phyloP scores from a whole-genome alignment of 164 flowering plant species.

The Malania oleifera region DNA sequence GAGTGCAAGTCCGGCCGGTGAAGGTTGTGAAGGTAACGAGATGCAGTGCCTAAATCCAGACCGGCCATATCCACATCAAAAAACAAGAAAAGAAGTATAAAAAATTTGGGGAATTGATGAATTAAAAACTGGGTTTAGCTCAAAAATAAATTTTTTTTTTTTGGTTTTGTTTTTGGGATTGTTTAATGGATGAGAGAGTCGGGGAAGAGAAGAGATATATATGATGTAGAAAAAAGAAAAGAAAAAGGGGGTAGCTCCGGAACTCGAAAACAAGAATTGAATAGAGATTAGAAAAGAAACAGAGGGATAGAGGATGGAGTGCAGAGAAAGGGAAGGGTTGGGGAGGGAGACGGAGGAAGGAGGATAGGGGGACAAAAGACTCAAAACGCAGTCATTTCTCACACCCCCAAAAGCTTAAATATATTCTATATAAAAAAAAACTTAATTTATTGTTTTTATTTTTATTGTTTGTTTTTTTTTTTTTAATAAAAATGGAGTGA shows the following conservation, averaged over 20 bases:
- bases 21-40: slow-evolving; percentile 49
- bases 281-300: slow-evolving; percentile 17
- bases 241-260: slow-evolving; percentile 19
- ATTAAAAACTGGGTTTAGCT: slow-evolving; percentile 6
- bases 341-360: slow-evolving; percentile 1
- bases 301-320: slow-evolving; percentile 22
- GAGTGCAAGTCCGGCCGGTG: slow-evolving; percentile 42
- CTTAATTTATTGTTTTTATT: background rate
- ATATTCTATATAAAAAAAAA: slow-evolving; percentile 15
- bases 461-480: background rate
- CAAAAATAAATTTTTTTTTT: slow-evolving; percentile 13
- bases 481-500: background rate
- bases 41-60: slow-evolving; percentile 72
- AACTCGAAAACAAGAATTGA: slow-evolving; percentile 33
- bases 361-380: slow-evolving; percentile 15
- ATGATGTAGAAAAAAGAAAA: slow-evolving; percentile 7
- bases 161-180: slow-evolving; percentile 16
- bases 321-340: slow-evolving; percentile 30
- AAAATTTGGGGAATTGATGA: slow-evolving; percentile 20
- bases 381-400: slow-evolving; percentile 38
- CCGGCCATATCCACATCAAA: slow-evolving; percentile 61
- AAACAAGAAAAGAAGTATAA: slow-evolving; percentile 21
- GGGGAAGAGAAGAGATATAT: slow-evolving; percentile 5
- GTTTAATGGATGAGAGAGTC: background rate
- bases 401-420: slow-evolving; percentile 21